Evolutionary conservation across 2,329 filamentous ascomycete species (phyloP), one percentile per base, ranked within the genome.

Genomic region (Aureobasidium sp.): DNA sequence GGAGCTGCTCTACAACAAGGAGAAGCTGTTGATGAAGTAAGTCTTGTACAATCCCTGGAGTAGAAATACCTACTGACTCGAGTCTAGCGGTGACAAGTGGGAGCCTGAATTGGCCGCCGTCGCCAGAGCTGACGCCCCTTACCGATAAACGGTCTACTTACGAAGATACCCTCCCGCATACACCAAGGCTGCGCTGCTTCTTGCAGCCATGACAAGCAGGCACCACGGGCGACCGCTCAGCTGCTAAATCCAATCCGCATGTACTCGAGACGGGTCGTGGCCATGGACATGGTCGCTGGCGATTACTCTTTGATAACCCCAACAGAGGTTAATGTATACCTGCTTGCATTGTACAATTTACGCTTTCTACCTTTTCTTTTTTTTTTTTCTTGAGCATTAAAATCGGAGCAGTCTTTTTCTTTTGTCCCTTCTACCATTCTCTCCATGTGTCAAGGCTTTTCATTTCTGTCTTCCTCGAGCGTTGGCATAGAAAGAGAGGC

Each of bases 1-100:
- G 76, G 94, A 99, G 81, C 78, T 97, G 70, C 77, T 99, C 69
- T 99, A 97, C 82, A 99, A 97, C 81, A 99, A 99, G 84, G 90
- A 92, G 70, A 92, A 95, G 67, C 64, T 74, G 38, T 60, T 72
- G 38, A 57, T 57, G 53, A 57, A 57, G 51, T 55, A 45, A 60
- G 63, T 25, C 70, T 71, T 53, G 4, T 75, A 76, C 45, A 75
- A 78, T 68, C 9, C 27, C n/a, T 4, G 9, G 25, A 23, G 0
- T 33, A 21, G 10, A 9, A 25, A 10, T 35, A 42, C n/a, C 6
- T 4, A 27, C 51, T 54, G 19, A 55, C 38, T n/a, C n/a, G 9
- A 4, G 51, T 61, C 63, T 13, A 73, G 72, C 60, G 77, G 77
- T 49, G 77, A 78, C 69, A 79, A 80, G 74, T 99, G 94, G 94